phyloP scores from a whole-genome alignment of 2,329 filamentous ascomycete species.

The Claviceps fusiformis region DNA sequence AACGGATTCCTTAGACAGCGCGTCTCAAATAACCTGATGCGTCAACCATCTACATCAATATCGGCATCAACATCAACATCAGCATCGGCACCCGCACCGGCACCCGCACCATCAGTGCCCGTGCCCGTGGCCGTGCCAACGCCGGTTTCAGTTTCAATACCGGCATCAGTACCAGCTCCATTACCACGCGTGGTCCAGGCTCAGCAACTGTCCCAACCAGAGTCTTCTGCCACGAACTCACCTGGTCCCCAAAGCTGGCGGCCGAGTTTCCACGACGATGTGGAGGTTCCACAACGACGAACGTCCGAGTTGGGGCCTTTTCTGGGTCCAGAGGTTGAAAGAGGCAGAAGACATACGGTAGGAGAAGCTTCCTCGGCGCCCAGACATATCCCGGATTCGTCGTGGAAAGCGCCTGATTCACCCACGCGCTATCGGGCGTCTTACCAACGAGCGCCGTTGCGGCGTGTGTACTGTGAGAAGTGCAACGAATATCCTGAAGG shows the following conservation, averaged over 20 bases:
- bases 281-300: conserved; percentile 2
- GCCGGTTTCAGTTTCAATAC: background rate
- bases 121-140: background rate
- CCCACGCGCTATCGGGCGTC: conserved; percentile 22
- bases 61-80: background rate
- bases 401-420: conserved; percentile 29
- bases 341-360: conserved; percentile 29
- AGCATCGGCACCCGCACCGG: background rate
- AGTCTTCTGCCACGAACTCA: background rate
- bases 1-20: conserved; percentile 20
- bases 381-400: conserved; percentile 21
- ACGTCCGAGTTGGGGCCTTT: conserved; percentile 4
- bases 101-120: background rate
- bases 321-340: conserved; percentile 7
- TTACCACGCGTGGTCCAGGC: background rate
- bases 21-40: background rate
- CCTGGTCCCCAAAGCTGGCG: conserved; percentile 6
- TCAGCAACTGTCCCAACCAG: conserved; percentile 5
- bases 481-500: conserved; percentile 76
- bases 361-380: conserved; percentile 30
- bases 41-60: conserved; percentile 4
- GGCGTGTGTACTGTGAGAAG: conserved; percentile 61
- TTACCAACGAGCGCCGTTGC: conserved; percentile 44
- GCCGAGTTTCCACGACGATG: conserved; percentile 8
- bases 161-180: background rate